Conservation (phyloP, 2,329 filamentous ascomycete genomes). For the Verticillium isaacii region DNA sequence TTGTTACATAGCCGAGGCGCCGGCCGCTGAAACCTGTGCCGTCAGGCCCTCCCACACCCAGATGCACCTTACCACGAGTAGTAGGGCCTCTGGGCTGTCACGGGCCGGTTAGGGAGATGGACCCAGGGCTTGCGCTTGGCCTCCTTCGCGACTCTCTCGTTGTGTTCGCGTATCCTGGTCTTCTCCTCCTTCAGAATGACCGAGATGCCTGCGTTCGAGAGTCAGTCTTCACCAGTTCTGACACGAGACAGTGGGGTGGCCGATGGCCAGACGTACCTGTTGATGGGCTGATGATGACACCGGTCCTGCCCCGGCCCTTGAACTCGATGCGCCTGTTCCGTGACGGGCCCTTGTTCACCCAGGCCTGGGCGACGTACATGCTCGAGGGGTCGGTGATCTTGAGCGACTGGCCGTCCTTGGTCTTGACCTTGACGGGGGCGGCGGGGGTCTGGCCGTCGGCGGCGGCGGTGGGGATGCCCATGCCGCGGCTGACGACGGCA, state of each 20-base stretch:
- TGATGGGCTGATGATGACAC: conserved; percentile 64
- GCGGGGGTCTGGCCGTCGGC: conserved; percentile 21
- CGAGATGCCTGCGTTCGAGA: conserved; percentile 56
- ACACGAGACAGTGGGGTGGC: background rate
- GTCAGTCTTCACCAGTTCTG: background rate
- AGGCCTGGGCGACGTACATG: conserved; percentile 88
- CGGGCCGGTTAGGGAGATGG: conserved; percentile 78
- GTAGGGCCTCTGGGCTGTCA: conserved; percentile 82
- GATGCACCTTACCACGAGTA: conserved; percentile 69
- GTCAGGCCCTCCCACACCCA: background rate
- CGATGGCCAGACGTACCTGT: conserved; percentile 59
- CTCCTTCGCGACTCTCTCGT: conserved; percentile 74
- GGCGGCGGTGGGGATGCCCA: conserved; percentile 60
- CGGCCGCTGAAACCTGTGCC: background rate
- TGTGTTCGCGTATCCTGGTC: conserved; percentile 74
- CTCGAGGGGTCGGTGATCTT: conserved; percentile 68
- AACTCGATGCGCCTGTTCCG: conserved; percentile 56
- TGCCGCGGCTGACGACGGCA: conserved; percentile 74
- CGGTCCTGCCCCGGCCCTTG: conserved; percentile 69
- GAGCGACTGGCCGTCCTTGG: conserved; percentile 71
- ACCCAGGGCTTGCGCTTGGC: conserved; percentile 76
- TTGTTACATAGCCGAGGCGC: background rate
- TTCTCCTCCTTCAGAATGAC: conserved; percentile 90
- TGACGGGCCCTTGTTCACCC: conserved; percentile 75
- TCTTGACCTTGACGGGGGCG: conserved; percentile 51